Conservation (phyloP, 805 yeast genomes). For the Yamadazyma ubonensis region DNA sequence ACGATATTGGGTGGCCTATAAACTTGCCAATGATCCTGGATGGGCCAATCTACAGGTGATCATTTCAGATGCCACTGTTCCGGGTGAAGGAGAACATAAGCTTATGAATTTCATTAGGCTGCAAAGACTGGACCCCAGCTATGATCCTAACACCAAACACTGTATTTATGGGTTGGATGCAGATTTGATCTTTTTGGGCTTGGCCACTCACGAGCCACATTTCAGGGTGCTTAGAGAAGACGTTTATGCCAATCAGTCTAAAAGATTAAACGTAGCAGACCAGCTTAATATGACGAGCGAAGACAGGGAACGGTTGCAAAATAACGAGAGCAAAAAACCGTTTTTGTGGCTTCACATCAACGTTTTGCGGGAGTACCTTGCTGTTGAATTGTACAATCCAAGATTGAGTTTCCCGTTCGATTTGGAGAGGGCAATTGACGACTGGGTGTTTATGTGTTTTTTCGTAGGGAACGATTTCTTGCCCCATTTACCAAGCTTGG, state of each 20-base stretch:
- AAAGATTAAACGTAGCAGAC: conserved; percentile 45
- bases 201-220: conserved; percentile 98
- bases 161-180: conserved; percentile 98
- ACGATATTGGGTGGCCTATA: conserved; percentile 90
- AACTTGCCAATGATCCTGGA: conserved; percentile 84
- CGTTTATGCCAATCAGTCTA: conserved; percentile 78
- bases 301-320: conserved; percentile 43
- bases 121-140: conserved; percentile 82
- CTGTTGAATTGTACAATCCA: conserved; percentile 73
- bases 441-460: conserved; percentile 98
- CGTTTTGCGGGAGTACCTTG: conserved; percentile 83
- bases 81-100: conserved; percentile 99
- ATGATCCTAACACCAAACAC: conserved; percentile 92
- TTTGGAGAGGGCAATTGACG: conserved; percentile 93
- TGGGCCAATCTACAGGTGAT: conserved; percentile 90
- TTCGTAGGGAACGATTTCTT: conserved; percentile 98
- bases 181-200: conserved; percentile 90
- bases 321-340: conserved; percentile 63
- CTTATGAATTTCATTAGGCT: conserved; percentile 93
- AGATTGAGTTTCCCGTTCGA: conserved; percentile 74
- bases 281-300: conserved; percentile 61
- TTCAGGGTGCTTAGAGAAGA: conserved; percentile 93
- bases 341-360: conserved; percentile 92
- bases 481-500: conserved; percentile 93
- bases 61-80: conserved; percentile 93